phyloP scores from a whole-genome alignment of 345 rosid genomes.

The thale cress (Arabidopsis thaliana) region DNA sequence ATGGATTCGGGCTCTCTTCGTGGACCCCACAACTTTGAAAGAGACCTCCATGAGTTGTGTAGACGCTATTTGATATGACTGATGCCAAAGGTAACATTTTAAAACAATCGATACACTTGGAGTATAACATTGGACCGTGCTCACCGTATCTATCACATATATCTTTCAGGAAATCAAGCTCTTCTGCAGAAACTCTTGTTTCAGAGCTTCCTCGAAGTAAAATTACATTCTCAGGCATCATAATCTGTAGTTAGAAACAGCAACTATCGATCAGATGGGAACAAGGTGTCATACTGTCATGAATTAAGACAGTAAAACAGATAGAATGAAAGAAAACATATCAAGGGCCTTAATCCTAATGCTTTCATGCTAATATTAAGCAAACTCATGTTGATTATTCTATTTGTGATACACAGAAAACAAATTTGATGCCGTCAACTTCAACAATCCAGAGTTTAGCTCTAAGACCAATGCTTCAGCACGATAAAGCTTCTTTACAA shows the following conservation, averaged over 20 bases:
- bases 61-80: slow-evolving; percentile 44
- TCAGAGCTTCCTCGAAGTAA: slow-evolving; percentile 59
- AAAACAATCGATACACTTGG: slow-evolving; percentile 49
- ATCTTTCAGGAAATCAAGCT: slow-evolving; percentile 50
- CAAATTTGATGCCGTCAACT: neutral
- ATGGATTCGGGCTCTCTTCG: slow-evolving; percentile 32
- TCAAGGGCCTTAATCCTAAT: neutral
- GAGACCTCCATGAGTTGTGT: slow-evolving; percentile 59
- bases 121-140: slow-evolving; percentile 42
- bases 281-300: neutral
- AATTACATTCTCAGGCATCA: slow-evolving; percentile 51
- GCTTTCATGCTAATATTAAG: slow-evolving; percentile 3
- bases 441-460: neutral
- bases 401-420: neutral
- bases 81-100: slow-evolving; percentile 51
- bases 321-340: neutral
- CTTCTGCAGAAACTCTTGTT: slow-evolving; percentile 46
- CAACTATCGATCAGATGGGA: slow-evolving; percentile 8
- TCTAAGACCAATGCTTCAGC: neutral
- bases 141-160: slow-evolving; percentile 49
- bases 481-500: neutral
- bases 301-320: neutral
- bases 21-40: slow-evolving; percentile 44
- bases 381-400: neutral
- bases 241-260: slow-evolving; percentile 42